Conservation (phyloP, 257 asterid species). For the Capsicum baccatum region DNA sequence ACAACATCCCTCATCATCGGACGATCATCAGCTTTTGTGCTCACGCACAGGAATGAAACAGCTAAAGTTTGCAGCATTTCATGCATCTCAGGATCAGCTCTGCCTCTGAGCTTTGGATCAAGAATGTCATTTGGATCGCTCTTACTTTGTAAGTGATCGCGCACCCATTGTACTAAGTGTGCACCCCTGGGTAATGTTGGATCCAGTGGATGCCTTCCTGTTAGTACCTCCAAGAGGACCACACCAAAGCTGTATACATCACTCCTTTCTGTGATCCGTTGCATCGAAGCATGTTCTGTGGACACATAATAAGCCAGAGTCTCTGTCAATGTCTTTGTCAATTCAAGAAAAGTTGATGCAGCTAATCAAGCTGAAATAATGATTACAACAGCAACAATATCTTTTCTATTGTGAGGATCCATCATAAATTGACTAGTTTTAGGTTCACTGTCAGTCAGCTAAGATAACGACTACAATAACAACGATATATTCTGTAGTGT, state of each 20-base stretch:
- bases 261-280: constrained; percentile 76
- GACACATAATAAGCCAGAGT: constrained; percentile 11
- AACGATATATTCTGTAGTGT: not conserved
- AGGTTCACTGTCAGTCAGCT: not conserved
- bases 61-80: constrained; percentile 95
- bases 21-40: constrained; percentile 70
- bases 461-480: not conserved
- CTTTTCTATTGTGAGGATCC: not conserved
- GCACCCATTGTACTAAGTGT: constrained; percentile 89
- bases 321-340: constrained; percentile 29
- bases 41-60: constrained; percentile 82
- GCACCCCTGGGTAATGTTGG: constrained; percentile 87
- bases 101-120: constrained; percentile 89
- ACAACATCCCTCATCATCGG: constrained; percentile 95
- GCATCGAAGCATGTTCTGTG: constrained; percentile 88
- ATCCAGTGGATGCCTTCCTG: constrained; percentile 95
- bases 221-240: constrained; percentile 81
- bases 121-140: constrained; percentile 66
- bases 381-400: not conserved
- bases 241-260: constrained; percentile 93
- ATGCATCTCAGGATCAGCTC: constrained; percentile 91
- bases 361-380: not conserved
- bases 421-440: not conserved
- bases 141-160: constrained; percentile 67
- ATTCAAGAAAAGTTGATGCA: constrained; percentile 28